Conservation (phyloP, 2,329 filamentous ascomycete species). For the Periconia sp. region DNA sequence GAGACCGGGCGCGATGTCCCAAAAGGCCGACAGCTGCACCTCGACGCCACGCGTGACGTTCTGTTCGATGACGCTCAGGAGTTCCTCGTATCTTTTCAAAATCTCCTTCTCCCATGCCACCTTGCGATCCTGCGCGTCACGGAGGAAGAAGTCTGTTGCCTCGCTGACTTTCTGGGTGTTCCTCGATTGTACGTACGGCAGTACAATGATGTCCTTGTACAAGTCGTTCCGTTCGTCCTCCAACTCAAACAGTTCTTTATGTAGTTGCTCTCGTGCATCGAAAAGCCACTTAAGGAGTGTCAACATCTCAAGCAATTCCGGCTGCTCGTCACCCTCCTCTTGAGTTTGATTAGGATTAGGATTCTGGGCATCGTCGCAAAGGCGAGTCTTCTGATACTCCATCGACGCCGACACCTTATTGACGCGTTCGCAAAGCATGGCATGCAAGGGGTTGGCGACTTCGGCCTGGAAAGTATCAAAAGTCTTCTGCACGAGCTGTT, state of each 20-base stretch:
- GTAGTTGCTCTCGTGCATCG: conserved; percentile 84
- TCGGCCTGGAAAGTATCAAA: conserved; percentile 83
- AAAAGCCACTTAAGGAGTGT: conserved; percentile 97
- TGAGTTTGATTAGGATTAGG: conserved; percentile 80
- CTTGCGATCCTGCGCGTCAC: conserved; percentile 74
- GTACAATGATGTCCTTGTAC: conserved; percentile 80
- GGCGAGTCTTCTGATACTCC: conserved; percentile 68
- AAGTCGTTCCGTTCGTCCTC: conserved; percentile 82
- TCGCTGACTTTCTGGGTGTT: conserved; percentile 79
- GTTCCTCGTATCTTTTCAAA: conserved; percentile 71
- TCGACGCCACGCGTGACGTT: conserved; percentile 88
- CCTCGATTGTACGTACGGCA: conserved; percentile 72
- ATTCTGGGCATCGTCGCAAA: conserved; percentile 71
- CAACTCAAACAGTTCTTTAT: conserved; percentile 83
- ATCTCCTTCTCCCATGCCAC: conserved; percentile 71
- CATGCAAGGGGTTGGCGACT: conserved; percentile 82
- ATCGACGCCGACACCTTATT: conserved; percentile 75
- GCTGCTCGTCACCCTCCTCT: conserved; percentile 92
- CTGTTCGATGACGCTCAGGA: conserved; percentile 76
- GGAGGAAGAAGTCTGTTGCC: conserved; percentile 78
- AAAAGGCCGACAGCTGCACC: conserved; percentile 89
- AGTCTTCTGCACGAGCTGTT: conserved; percentile 73
- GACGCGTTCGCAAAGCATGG: conserved; percentile 75
- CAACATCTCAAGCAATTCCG: conserved; percentile 89
- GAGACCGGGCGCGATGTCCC: conserved; percentile 91